These are phyloP conservation scores for Colletotrichum sp. DNA, from an alignment of 2,329 filamentous ascomycete species.

Conservation along the genomic window DNA sequence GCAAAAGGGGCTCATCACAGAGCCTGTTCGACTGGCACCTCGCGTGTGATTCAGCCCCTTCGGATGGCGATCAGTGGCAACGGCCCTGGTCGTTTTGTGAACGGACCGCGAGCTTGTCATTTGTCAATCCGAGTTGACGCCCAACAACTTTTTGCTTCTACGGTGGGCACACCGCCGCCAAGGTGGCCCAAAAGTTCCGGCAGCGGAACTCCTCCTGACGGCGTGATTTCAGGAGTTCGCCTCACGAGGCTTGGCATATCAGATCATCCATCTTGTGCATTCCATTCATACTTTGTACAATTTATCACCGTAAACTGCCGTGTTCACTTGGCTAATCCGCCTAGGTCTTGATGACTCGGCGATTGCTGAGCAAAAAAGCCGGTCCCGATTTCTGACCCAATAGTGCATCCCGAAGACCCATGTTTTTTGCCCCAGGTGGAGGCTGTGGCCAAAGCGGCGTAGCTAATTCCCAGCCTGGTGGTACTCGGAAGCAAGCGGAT, in stretches of 20 bases:
- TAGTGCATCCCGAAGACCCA: not conserved
- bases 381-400: not conserved
- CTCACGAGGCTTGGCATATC: not conserved
- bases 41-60: not conserved
- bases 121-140: conserved; percentile 1
- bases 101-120: conserved; percentile 8
- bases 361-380: not conserved
- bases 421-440: not conserved
- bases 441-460: not conserved
- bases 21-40: not conserved
- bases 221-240: not conserved
- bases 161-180: not conserved
- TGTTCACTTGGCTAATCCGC: fast-evolving
- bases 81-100: not conserved
- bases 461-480: not conserved
- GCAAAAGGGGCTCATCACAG: not conserved
- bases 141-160: not conserved
- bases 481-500: not conserved
- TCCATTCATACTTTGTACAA: not conserved
- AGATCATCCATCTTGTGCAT: not conserved
- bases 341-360: fast-evolving
- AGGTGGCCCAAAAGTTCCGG: conserved; percentile 4
- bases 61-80: conserved; percentile 11
- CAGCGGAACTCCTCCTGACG: conserved; percentile 8
- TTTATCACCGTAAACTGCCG: not conserved